phyloP scores from a whole-genome alignment of 768 basidiomycete species.

The Favolaschia claudopus region DNA sequence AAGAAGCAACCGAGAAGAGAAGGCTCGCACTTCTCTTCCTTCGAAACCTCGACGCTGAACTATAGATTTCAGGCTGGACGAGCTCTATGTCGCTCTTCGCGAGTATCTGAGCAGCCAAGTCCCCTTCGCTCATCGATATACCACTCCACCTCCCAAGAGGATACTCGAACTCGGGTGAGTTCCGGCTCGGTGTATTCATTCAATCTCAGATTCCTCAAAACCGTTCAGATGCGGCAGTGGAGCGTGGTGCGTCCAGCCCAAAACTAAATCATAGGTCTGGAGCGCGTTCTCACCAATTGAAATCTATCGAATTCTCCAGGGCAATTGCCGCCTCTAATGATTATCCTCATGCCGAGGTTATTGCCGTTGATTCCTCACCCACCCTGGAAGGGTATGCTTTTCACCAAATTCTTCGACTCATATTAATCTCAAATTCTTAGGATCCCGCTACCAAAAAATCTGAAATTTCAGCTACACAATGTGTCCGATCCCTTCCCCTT shows the following conservation, averaged over 20 bases:
- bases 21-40: too few species aligned
- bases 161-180: conserved; percentile 15
- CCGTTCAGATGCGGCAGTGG: conserved; percentile 6
- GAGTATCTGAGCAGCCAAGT: too few species aligned
- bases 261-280: too few species aligned
- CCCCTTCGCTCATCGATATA: too few species aligned
- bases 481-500: not conserved
- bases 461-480: not conserved
- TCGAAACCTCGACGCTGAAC: too few species aligned
- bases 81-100: too few species aligned
- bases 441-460: conserved; percentile 1
- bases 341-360: not conserved
- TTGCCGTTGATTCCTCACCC: conserved; percentile 2
- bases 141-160: not conserved
- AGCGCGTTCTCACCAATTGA: not conserved
- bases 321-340: conserved; percentile 4
- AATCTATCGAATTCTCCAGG: not conserved
- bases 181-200: too few species aligned
- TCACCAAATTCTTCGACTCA: not conserved
- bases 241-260: conserved; percentile 5
- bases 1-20: too few species aligned
- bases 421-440: not conserved
- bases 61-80: too few species aligned
- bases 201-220: not conserved
- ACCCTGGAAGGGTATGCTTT: not conserved